Base-by-base conservation (phyloP, 2,329 filamentous ascomycete genomes). In the Thelonectria blattea region DNA sequence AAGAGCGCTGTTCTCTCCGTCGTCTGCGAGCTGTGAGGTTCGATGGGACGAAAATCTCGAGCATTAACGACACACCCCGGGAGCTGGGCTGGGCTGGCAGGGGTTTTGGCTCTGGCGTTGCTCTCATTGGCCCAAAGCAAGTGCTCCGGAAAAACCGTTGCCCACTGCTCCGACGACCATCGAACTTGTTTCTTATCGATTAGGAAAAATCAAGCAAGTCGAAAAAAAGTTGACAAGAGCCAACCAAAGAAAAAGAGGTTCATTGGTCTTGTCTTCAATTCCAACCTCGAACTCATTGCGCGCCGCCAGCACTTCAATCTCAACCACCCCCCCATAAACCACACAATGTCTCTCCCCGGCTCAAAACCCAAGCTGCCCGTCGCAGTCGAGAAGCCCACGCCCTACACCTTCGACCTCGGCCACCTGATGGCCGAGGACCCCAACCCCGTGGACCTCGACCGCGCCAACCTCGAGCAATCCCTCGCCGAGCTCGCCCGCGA, bases 341-440 rank as follows among this genome's bases (percentile, higher is more conserved):
- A 32, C 51, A 63, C 41, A 56, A 81, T 80, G 74, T 70, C 79
- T 27, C 62, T 76, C 52, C 65, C 76, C 46, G 66, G 67, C 61
- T 72, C 77, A 60, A 76, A 78, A 63, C 75, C 78, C 62, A 85
- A 85, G 71, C 80, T 87, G 60, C 84, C 87, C 46, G 82, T 91
- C 63, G 85, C 83, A 15, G 90, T 92, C 73, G 83, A 88, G 62
- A 96, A 96, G 79, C 89, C 92, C 5, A 96, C 91, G 7, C 93
- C 93, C 10, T 96, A 96, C 82, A 93, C 88, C 68, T 97, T 96
- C 80, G 93, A 97, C 76, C 88, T 97, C n/a, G 81, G 93, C 68
- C 88, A 96, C 74, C 88, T 98, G 55, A 85, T 96, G 73, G 90
- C 88, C 76, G 88, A 89, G 73, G 95, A 98, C 79, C 86, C 93